Conservation (phyloP, 768 basidiomycete genomes). For the Tremella yokohamensis region DNA sequence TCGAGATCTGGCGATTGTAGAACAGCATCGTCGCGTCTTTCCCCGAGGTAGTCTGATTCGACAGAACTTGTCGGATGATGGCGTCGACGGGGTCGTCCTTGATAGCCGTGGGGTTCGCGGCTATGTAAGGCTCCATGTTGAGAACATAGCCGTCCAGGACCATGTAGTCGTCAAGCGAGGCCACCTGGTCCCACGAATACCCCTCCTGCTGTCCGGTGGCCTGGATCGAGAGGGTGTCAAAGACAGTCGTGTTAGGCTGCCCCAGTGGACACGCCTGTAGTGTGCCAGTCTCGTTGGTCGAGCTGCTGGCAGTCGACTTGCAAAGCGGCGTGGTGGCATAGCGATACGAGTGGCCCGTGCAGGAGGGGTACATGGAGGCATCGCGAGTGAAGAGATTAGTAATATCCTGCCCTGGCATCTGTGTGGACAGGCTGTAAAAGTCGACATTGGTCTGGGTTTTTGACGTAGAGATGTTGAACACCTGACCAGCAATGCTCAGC, state of each 20-base stretch:
- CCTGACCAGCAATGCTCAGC: constrained; percentile 70
- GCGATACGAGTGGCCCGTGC: constrained; percentile 59
- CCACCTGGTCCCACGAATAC: constrained; percentile 87
- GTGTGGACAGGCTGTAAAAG: constrained; percentile 59
- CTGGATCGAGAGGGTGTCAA: constrained; percentile 61
- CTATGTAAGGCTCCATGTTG: constrained; percentile 83
- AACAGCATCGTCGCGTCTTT: constrained; percentile 90
- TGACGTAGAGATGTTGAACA: constrained; percentile 69
- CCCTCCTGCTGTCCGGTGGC: constrained; percentile 71
- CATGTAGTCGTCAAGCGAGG: constrained; percentile 66
- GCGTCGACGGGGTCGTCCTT: constrained; percentile 72
- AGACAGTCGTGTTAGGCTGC: constrained; percentile 60
- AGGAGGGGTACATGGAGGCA: constrained; percentile 64
- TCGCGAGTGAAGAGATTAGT: constrained; percentile 76
- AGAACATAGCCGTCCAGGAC: constrained; percentile 92
- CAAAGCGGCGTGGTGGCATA: constrained; percentile 77
- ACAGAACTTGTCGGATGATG: constrained; percentile 72
- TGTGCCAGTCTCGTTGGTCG: constrained; percentile 44
- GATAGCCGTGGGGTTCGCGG: constrained; percentile 65
- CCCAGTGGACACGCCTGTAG: constrained; percentile 64
- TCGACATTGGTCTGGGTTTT: constrained; percentile 59
- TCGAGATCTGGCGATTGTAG: constrained; percentile 64
- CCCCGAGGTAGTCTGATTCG: constrained; percentile 57
- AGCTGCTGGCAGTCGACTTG: constrained; percentile 45
- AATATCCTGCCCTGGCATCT: constrained; percentile 75